These are phyloP conservation scores for Ampelocalamus luodianensis DNA, from an alignment of 176 grass and related monocot genomes.

Conservation along the genomic window DNA sequence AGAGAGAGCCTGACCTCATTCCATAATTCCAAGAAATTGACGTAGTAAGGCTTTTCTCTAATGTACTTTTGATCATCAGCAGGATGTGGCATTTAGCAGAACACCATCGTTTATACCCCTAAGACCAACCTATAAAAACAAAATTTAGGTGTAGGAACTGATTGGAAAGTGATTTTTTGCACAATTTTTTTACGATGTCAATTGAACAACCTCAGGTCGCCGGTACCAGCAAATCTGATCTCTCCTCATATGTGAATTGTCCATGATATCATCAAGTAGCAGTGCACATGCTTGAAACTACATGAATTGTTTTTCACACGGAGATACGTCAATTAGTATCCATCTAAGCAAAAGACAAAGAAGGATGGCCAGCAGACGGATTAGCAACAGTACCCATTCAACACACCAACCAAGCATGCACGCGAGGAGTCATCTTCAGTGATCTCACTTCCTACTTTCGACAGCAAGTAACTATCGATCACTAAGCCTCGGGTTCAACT, in stretches of 20 bases:
- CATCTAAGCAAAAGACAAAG: not conserved
- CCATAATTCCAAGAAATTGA: conserved; percentile 51
- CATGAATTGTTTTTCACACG: conserved; percentile 4
- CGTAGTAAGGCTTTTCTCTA: conserved; percentile 49
- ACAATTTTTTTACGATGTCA: too few species aligned
- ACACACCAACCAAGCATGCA: conserved; percentile 55
- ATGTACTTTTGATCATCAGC: conserved; percentile 51
- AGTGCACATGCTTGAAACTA: conserved; percentile 68
- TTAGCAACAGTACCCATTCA: conserved; percentile 42
- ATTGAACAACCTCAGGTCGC: conserved; percentile 49
- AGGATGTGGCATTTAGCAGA: conserved; percentile 53
- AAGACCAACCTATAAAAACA: conserved; percentile 54
- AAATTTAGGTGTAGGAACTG: too few species aligned
- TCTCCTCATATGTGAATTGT: conserved; percentile 59
- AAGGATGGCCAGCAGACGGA: not conserved
- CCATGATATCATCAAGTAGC: conserved; percentile 71
- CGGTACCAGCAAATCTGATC: conserved; percentile 65
- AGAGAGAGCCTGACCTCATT: conserved; percentile 42
- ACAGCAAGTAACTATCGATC: conserved; percentile 47
- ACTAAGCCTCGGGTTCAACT: conserved; percentile 48
- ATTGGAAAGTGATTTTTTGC: too few species aligned
- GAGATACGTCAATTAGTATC: not conserved
- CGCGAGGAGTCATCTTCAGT: conserved; percentile 43
- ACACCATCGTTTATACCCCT: conserved; percentile 62
- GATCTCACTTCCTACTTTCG: conserved; percentile 41